Base-by-base conservation (phyloP, 2,329 filamentous ascomycete species). In the Colletotrichum sp. region DNA sequence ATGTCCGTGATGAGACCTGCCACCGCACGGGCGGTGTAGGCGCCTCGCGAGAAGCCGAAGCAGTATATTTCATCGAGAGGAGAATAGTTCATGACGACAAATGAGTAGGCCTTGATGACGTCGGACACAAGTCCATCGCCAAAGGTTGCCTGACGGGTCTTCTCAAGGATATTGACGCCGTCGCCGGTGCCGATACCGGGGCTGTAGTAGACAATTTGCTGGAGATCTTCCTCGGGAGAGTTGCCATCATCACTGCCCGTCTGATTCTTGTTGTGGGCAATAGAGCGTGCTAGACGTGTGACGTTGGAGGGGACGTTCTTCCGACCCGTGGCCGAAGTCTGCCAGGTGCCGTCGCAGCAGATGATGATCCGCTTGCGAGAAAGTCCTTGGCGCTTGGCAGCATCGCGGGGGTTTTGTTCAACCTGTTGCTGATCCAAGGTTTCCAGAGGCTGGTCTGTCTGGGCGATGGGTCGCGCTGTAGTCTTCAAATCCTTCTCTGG, bases 1-100 rank as follows among this genome's bases (percentile, higher is more conserved):
- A 81, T 76, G 16, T 80, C 79, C 5, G 68, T 77, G 43, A 86
- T 80, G 57, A 86, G 82, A 63, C 86, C 85, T 5, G 85, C 85
- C 3, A 84, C 81, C 0, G 85, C 83, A 6, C 85, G 83, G 21
- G 84, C 85, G 2, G 85, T 86, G 74, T 85, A 86, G 4, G 85
- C 84, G 5, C 85, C 85, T 7, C 85, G 79, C 2, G 84, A 86
- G 78, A 86, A 86, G 8, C 85, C 85, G 5, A 85, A 79, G 34
- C 85, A 80, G 34, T 84, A 79, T 24, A 86, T 83, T 34, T 82
- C 82, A 8, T 80, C 78, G 71, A 84, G 4, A 3, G 30, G 30
- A 8, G 58, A 61, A 0, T 61, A 85, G 77, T 86, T 86, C 76
- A 82, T 79, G 75, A 82, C 83, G n/a, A 85, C 73, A 63, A 85